These are phyloP conservation scores for Rhipidocladum racemiflorum DNA, from an alignment of 176 grass and related monocot species.

Conservation along the genomic window DNA sequence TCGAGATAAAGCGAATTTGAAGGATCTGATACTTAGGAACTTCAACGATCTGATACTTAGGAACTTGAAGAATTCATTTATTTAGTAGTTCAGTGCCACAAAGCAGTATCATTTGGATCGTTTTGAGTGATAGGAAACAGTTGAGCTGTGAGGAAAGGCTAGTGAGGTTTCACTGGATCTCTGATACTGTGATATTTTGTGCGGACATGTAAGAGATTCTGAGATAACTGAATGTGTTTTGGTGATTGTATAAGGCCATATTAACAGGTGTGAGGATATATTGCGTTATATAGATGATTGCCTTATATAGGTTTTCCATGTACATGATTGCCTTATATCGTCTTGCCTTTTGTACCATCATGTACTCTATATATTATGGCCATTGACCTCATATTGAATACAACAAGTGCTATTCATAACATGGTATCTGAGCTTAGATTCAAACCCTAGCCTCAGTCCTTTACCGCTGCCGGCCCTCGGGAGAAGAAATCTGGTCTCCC, in stretches of 20 bases:
- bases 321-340: no score
- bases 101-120: not conserved
- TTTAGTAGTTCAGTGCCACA: conserved; percentile 18
- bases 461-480: no score
- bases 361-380: no score
- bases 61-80: not conserved
- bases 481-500: no score
- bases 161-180: not conserved
- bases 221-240: not conserved
- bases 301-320: no score
- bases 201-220: not conserved
- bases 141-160: not conserved
- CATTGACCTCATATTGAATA: no score
- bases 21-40: conserved; percentile 17
- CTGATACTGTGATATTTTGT: no score
- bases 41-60: conserved; percentile 15
- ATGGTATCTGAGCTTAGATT: no score
- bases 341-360: no score
- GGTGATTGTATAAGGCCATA: not conserved
- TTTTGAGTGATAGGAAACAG: not conserved
- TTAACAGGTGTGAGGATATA: not conserved
- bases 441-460: no score
- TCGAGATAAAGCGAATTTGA: not conserved
- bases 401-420: no score
- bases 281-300: no score